These are phyloP conservation scores for Samsoniella hepiali DNA, from an alignment of 2,329 filamentous ascomycete species.

Conservation along the genomic window DNA sequence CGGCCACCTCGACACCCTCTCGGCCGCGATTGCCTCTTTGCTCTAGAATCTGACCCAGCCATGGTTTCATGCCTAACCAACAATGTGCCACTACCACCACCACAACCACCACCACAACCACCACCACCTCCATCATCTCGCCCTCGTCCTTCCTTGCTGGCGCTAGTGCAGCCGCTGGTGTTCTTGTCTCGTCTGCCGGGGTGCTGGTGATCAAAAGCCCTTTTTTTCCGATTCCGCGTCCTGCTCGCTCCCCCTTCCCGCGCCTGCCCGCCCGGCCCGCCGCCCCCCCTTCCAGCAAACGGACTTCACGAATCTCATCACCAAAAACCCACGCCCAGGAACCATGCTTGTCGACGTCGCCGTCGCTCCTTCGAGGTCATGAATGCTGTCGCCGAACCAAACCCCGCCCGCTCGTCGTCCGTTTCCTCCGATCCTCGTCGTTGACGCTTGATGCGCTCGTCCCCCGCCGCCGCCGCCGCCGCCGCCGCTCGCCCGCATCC, in stretches of 20 bases:
- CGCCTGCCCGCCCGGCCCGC: not conserved
- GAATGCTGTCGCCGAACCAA: conserved; percentile 1
- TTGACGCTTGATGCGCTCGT: not conserved
- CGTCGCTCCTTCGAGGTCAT: conserved; percentile 15
- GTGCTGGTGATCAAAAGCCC: conserved; percentile 8
- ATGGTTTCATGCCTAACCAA: conserved; percentile 10
- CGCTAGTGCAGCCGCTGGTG: conserved; percentile 14
- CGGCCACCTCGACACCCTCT: not conserved
- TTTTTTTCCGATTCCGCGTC: not conserved
- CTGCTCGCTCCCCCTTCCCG: not conserved
- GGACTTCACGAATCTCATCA: not conserved
- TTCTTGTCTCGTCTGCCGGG: not conserved
- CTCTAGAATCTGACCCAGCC: conserved; percentile 4
- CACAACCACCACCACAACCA: not conserved
- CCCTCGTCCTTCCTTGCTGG: not conserved
- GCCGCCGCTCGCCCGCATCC: not conserved
- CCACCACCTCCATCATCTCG: not conserved
- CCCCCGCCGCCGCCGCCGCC: not conserved
- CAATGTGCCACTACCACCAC: conserved; percentile 10
- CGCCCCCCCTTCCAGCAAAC: not conserved
- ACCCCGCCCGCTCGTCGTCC: not conserved
- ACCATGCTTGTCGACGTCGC: conserved; percentile 7
- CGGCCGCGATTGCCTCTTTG: not conserved
- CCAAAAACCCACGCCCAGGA: conserved; percentile 3
- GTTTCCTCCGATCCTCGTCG: not conserved